Base-by-base conservation (phyloP, 2,329 filamentous ascomycete genomes). In the Beauveria varroae region DNA sequence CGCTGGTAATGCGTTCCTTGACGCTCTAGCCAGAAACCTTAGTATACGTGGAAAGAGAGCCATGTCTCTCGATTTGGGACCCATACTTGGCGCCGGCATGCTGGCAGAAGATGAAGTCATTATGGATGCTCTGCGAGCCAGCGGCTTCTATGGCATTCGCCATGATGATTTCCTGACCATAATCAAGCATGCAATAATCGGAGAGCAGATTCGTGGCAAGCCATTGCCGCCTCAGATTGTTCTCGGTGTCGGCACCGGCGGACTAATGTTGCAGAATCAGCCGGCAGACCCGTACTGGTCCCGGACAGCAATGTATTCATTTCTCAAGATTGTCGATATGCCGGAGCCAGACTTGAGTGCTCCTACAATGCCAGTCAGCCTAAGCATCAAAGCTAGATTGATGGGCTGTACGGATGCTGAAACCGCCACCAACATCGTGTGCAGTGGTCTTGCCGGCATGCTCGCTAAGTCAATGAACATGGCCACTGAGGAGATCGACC, bases 251-350 rank as follows among this genome's bases (percentile, higher is more conserved):
- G 81, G 81, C 12, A 83, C 81, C 0, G 82, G 82, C 20, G 82
- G 82, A 0, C 72, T 84, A 18, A 75, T 81, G 14, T 69, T 70
- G 5, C 82, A 84, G 65, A 84, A 82, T 67, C 72, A 76, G 58
- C 77, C 79, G 0, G 72, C 76, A 0, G 81, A 84, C 63, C 80
- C 81, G 1, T 84, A 82, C 68, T 84, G 81, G 81, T 74, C 78
- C 10, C 76, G 75, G 6, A 79, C 79, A 0, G 75, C 79, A 0
- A 70, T 82, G 43, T 84, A 81, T 62, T 70, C 75, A 2, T 74
- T 77, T 58, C 74, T 85, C 50, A 79, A 79, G 62, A 68, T 76
- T 26, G 70, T 83, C 4, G 81, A 84, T 66, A 70, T 79, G 64
- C 75, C 74, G 1, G 64, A 68, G 3, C 67, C 70, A 0, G 68